A percentile compares a stretch with the other conserved stretches of the same genome.
phyloP scores from a whole-genome alignment of 768 basidiomycete genomes.

The Trametes punicea region DNA sequence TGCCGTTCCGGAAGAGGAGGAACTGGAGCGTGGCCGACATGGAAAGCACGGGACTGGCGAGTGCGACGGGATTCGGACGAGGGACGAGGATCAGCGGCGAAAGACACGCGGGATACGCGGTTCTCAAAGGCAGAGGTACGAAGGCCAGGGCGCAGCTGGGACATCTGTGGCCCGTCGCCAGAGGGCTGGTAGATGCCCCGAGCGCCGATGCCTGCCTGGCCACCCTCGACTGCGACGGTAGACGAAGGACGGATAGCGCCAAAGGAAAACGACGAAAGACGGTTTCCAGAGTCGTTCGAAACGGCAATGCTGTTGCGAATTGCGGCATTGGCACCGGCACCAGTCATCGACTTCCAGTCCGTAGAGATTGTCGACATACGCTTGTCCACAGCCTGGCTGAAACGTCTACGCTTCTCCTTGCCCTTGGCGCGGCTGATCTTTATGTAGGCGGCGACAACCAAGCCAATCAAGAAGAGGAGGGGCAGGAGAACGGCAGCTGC shows the following conservation, averaged over 20 bases:
- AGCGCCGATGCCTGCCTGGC: conserved; percentile 41
- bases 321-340: conserved; percentile 68
- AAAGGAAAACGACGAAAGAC: conserved; percentile 52
- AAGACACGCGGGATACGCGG: conserved; percentile 62
- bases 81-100: conserved; percentile 57
- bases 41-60: conserved; percentile 38
- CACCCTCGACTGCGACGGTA: conserved; percentile 43
- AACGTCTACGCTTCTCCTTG: conserved; percentile 52
- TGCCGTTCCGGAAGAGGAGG: conserved; percentile 43
- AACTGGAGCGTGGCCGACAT: conserved; percentile 36
- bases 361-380: conserved; percentile 80
- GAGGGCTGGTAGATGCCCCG: conserved; percentile 19
- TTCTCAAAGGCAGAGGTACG: conserved; percentile 47
- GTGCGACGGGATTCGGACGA: conserved; percentile 43
- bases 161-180: conserved; percentile 31
- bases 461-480: conserved; percentile 51
- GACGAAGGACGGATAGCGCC: conserved; percentile 49
- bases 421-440: conserved; percentile 47
- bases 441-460: conserved; percentile 48
- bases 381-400: conserved; percentile 67
- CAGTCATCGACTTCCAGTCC: conserved; percentile 74
- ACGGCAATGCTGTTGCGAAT: conserved; percentile 67
- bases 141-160: conserved; percentile 52
- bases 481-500: conserved; percentile 65
- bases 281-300: conserved; percentile 32